Base-by-base conservation (phyloP, 371 early-diverging fungal species). In the Choanephora cucurbitarum region DNA sequence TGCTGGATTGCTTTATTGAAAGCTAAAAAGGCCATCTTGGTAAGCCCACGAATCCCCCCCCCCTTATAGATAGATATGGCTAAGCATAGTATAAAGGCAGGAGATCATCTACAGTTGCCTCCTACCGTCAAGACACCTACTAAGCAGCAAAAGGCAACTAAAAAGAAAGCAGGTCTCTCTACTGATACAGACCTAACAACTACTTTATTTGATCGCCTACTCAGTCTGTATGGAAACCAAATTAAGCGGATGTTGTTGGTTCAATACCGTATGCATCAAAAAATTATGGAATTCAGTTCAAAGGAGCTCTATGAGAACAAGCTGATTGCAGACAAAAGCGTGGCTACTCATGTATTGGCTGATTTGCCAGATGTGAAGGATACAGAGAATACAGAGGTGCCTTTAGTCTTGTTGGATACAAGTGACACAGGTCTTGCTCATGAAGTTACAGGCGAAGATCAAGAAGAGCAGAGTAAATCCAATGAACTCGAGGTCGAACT, bases 31-130 rank as follows among this genome's bases (percentile, higher is more conserved):
- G 82, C 95, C 3, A 85, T 99, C 40, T 71, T 99, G 18, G 77
- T 72, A 72, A 10, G 24, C 2, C 4, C 1, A n/a, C n/a, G n/a
- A n/a, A n/a, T n/a, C n/a, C n/a, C n/a, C n/a, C n/a, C n/a, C n/a
- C n/a, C n/a, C n/a, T n/a, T n/a, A n/a, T n/a, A n/a, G n/a, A n/a
- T n/a, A n/a, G n/a, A n/a, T n/a, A n/a, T n/a, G n/a, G n/a, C n/a
- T n/a, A n/a, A n/a, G n/a, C n/a, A n/a, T n/a, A n/a, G n/a, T n/a
- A n/a, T 13, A 5, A 56, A 76, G 77, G 97, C 95, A 19, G 99
- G 99, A 8, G 99, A 98, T 73, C 97, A 94, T 63, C 76, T 87
- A 40, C 99, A 99, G 64, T 71, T 99, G 31, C 91, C 94, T 6
- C 95, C 95, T 0, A 93, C 92, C 1, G 79, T 92, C 48, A 85